Evolutionary conservation across 1,284 basidiomycete genomes (phyloP), one percentile per base, ranked within the genome.

Genomic region (Pyrrhoderma noxium): DNA sequence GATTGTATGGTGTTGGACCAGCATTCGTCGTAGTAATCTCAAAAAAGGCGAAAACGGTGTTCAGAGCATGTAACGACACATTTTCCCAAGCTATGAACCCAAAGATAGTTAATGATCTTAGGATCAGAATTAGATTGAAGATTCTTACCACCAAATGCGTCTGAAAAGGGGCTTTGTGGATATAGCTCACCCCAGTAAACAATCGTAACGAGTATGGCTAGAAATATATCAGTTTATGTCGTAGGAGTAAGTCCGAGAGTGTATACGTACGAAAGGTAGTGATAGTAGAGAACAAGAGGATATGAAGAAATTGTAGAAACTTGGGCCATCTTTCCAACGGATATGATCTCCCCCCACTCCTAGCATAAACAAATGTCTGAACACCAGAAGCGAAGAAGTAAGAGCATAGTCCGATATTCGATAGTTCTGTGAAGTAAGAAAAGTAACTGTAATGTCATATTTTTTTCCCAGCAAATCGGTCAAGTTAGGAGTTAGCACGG

Each of bases 161-260:
- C 69, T 2, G 47, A 37, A 55, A 82, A 77, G 0, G 73, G 74
- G 0, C 57, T 23, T 50, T 3, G 65, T 62, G 1, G 77, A 59
- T 2, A 88, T 5, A 87, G 59, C 0, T 70, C 59, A 25, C 18
- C 59, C 85, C 86, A 89, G 61, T 70, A 89, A 0, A 86, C 79
- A 31, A 74, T 65, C 0, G 82, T 84, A 1, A 86, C 82, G 19
- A 89, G 61, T 51, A 89, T 66, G 3, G 86, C 85, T 82, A 57
- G 4, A 55, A 45, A 47, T 25, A 8, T 34, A 27, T 55, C 48
- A 11, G 16, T 38, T 35, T 34, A 16, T 56, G 48, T 43, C 43
- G 23, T 44, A 49, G 51, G 22, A 7, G 8, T 1, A 8, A 43
- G 27, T 13, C 21, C 37, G 45, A n/a, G 19, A 40, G 18, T 14